Percentiles rank a stretch among this genome's conserved stretches.
These are phyloP conservation scores for Drosera spatulata DNA, from an alignment of 179 eudicot genomes.

Conservation along the genomic window DNA sequence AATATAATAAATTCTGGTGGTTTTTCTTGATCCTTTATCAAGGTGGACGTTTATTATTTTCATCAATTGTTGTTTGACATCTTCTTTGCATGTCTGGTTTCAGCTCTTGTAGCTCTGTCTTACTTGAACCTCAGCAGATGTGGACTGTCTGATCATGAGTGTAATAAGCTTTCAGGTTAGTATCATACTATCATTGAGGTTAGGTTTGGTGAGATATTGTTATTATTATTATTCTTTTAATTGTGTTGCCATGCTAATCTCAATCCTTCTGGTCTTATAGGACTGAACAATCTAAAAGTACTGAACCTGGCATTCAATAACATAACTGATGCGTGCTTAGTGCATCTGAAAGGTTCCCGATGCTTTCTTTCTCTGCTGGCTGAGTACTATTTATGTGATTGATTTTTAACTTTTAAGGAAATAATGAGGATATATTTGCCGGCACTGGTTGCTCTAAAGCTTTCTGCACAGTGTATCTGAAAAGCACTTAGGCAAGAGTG, in stretches of 20 bases:
- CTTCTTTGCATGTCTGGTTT: slow-evolving; percentile 6
- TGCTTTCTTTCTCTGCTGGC: slow-evolving; percentile 1
- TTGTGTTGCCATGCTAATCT: neutral
- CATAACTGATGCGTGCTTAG: slow-evolving; percentile 63
- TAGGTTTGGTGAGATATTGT: neutral
- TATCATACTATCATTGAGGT: slow-evolving; percentile 2
- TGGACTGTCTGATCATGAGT: slow-evolving; percentile 61
- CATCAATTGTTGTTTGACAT: too few relatives aligned
- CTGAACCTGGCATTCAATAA: slow-evolving; percentile 84
- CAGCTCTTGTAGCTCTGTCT: slow-evolving; percentile 69
- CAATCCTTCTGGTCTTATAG: slow-evolving; percentile 22
- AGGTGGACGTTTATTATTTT: neutral
- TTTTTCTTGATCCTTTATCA: neutral
- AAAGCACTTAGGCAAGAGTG: too few relatives aligned
- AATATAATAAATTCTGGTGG: neutral
- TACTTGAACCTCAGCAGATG: slow-evolving; percentile 89
- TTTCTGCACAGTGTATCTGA: too few relatives aligned
- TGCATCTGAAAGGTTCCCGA: slow-evolving; percentile 59
- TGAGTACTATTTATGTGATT: neutral
- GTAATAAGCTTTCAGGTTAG: slow-evolving; percentile 73
- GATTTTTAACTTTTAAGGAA: neutral
- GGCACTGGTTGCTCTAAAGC: too few relatives aligned
- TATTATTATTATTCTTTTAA: neutral
- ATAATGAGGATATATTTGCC: too few relatives aligned
- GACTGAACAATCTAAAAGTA: slow-evolving; percentile 51